Evolutionary conservation across 805 yeast species (phyloP), one percentile per base, ranked within the genome.

Genomic region (Candida maris): DNA sequence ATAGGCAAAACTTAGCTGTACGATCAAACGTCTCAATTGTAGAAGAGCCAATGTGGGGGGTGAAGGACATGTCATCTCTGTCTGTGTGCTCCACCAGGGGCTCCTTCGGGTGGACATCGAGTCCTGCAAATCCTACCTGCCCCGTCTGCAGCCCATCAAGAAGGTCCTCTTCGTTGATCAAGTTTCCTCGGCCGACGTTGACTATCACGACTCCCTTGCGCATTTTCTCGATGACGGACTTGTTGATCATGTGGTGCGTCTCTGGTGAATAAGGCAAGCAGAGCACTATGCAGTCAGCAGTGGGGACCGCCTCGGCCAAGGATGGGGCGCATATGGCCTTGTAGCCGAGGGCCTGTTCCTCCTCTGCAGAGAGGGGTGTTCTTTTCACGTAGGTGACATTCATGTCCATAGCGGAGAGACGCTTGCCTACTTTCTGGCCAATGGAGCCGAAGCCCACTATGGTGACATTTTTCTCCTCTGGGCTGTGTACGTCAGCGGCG

Each of bases 381-480:
- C 88, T 67, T 47, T 81, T 82, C 37, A 75, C 68, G 46, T 83
- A 84, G 38, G 70, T 70, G 24, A 85, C 65, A 15, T 72, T 60
- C 84, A 84, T 78, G 4, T 85, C 87, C 21, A 85, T 56, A n/a
- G 62, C 63, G 32, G 63, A 35, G 40, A 85, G 65, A 48, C 81
- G 69, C 32, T 57, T 59, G 3, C 79, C 93, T 39, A 82, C 75
- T 20, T 70, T 67, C 52, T 71, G 71, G 6, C 94, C 95, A 48
- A 85, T 85, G 15, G 76, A 67, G 1, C 95, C 94, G 49, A 84
- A 79, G 0, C 94, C 95, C 3, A 82, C 74, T 22, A 85, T 69
- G 3, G 79, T 75, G 1, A 70, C 87, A 17, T 64, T 64, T 51
- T 76, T 79, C 15, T 77, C 77, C 12, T 58, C 54, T 5, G 88